These are phyloP conservation scores for Zea luxurians DNA, from an alignment of 176 grass and related monocot species.

Conservation along the genomic window DNA sequence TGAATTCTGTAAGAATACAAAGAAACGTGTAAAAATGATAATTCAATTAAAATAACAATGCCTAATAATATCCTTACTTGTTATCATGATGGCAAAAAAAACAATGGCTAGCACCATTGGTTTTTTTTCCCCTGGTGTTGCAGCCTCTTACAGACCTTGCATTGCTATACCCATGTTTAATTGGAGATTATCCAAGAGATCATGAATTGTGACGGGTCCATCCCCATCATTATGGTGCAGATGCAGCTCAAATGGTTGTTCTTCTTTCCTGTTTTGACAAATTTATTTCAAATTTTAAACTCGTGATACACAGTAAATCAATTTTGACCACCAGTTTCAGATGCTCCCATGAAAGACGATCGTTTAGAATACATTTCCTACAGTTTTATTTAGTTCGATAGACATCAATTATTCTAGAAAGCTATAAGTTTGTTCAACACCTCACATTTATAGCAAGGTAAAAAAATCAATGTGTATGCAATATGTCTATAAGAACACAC, in stretches of 20 bases:
- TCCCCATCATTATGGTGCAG: constrained; percentile 48
- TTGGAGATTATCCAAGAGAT: constrained; percentile 77
- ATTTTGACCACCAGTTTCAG: no score
- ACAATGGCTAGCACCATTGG: constrained; percentile 43
- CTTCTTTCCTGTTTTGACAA: constrained; percentile 56
- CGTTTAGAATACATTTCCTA: no score
- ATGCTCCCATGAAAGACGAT: no score
- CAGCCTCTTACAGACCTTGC: constrained; percentile 75
- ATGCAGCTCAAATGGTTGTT: constrained; percentile 39
- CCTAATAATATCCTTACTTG: constrained; percentile 51
- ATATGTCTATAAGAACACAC: no score
- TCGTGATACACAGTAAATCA: no score
- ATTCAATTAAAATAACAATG: constrained; percentile 20
- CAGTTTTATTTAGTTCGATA: neutral
- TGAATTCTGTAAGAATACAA: neutral
- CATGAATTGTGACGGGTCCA: constrained; percentile 63
- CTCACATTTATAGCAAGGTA: no score
- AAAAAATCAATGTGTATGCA: no score
- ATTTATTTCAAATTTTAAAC: neutral
- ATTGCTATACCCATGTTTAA: constrained; percentile 74
- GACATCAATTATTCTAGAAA: neutral
- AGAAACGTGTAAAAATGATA: neutral
- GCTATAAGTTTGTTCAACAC: neutral
- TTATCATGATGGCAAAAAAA: no score
- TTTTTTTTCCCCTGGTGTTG: constrained; percentile 58